Evolutionary conservation across 495 filamentous ascomycete species (phyloP).

Genomic region (Rostrohypoxylon terebratum): DNA sequence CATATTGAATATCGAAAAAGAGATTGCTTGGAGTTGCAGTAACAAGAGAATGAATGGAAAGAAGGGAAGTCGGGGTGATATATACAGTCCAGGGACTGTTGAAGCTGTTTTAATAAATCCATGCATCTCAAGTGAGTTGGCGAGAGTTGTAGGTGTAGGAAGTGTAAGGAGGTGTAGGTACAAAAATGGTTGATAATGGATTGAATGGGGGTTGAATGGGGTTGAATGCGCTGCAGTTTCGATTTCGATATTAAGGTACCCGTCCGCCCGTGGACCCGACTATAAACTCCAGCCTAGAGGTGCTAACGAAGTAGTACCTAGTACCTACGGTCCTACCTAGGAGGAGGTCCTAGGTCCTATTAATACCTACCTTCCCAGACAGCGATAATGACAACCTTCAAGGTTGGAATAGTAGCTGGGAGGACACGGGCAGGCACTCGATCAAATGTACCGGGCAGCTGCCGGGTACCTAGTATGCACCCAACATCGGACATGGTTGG

Average conservation of each 20-base stretch:
- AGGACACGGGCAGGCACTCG: neutral
- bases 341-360: no score
- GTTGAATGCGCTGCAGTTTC: neutral
- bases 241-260: neutral
- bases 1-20: neutral
- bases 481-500: neutral
- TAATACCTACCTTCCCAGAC: neutral
- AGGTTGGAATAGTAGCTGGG: neutral
- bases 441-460: neutral
- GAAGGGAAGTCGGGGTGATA: conserved; percentile 15
- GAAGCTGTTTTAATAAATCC: conserved; percentile 18
- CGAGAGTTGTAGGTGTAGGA: conserved; percentile 10
- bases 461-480: neutral
- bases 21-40: conserved; percentile 20
- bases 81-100: conserved; percentile 16
- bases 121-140: neutral
- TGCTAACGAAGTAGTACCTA: neutral
- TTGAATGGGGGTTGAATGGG: no score
- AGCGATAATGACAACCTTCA: no score
- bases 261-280: no score
- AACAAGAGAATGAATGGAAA: conserved; percentile 9
- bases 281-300: no score
- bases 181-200: conserved; percentile 28
- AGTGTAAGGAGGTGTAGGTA: no score
- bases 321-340: no score